Conservation (phyloP, 2,329 filamentous ascomycete species). For the Phialophora chinensis region DNA sequence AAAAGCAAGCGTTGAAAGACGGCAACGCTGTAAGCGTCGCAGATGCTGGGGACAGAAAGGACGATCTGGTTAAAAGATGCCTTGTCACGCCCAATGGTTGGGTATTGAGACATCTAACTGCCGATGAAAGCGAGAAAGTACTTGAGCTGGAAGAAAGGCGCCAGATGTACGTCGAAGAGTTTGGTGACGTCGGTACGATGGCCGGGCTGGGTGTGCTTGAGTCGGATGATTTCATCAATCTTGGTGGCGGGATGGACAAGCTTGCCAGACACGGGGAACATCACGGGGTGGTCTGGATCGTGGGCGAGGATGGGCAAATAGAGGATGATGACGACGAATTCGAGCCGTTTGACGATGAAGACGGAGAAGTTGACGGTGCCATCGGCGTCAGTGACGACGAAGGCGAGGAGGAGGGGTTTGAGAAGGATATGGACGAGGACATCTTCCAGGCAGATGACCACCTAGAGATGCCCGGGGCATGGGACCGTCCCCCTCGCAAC, state of each 20-base stretch:
- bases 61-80: conserved; percentile 49
- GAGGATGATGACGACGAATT: conserved; percentile 37
- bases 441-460: conserved; percentile 12
- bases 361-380: conserved; percentile 31
- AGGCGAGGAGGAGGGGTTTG: conserved; percentile 25
- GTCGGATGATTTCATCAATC: conserved; percentile 51
- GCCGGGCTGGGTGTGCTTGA: conserved; percentile 39
- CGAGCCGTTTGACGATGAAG: conserved; percentile 35
- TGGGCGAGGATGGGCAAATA: conserved; percentile 40
- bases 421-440: conserved; percentile 25
- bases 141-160: conserved; percentile 51
- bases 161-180: conserved; percentile 48
- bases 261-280: conserved; percentile 53
- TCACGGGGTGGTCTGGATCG: conserved; percentile 53
- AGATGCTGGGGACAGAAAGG: conserved; percentile 41
- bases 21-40: conserved; percentile 52
- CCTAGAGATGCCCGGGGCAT: conserved; percentile 31
- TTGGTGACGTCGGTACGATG: conserved; percentile 45
- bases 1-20: conserved; percentile 49
- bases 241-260: conserved; percentile 52
- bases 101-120: conserved; percentile 52
- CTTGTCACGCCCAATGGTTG: conserved; percentile 54
- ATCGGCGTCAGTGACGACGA: conserved; percentile 32
- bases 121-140: conserved; percentile 54
- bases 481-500: conserved; percentile 22